A percentile compares a stretch with the other conserved stretches of the same genome.
Conservation (phyloP, 2,329 filamentous ascomycete genomes). For the Talaromyces sp. region DNA sequence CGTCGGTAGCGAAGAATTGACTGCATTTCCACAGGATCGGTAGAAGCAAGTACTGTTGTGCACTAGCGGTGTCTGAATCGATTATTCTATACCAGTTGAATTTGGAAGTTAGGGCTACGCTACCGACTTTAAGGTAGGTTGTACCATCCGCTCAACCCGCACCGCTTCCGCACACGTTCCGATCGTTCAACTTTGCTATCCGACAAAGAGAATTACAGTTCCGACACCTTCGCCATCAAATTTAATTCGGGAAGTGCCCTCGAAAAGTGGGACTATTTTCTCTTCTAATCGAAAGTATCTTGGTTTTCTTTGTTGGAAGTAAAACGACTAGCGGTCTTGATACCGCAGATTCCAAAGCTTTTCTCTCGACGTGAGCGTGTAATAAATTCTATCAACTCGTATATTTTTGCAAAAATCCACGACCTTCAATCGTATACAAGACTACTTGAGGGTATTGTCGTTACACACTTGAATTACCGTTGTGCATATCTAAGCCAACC, state of each 20-base stretch:
- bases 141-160: background rate
- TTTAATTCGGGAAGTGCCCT: too few species aligned
- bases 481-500: background rate
- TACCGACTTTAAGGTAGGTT: background rate
- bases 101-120: background rate
- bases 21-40: background rate
- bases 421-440: too few species aligned
- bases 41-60: background rate
- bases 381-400: background rate
- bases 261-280: too few species aligned
- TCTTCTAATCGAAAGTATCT: background rate
- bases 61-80: background rate
- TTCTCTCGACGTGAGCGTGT: background rate
- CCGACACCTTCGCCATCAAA: background rate
- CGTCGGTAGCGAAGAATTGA: conserved; percentile 1
- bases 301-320: background rate
- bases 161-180: background rate
- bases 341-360: background rate
- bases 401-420: background rate
- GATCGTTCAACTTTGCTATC: background rate
- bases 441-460: background rate
- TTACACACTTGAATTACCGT: background rate
- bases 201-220: background rate
- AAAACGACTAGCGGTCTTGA: background rate
- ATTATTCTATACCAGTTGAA: background rate